Percentiles rank a stretch among this genome's conserved stretches.
These are phyloP conservation scores for Alternaria metachromatica DNA, from an alignment of 2,329 filamentous ascomycete genomes.

Conservation along the genomic window DNA sequence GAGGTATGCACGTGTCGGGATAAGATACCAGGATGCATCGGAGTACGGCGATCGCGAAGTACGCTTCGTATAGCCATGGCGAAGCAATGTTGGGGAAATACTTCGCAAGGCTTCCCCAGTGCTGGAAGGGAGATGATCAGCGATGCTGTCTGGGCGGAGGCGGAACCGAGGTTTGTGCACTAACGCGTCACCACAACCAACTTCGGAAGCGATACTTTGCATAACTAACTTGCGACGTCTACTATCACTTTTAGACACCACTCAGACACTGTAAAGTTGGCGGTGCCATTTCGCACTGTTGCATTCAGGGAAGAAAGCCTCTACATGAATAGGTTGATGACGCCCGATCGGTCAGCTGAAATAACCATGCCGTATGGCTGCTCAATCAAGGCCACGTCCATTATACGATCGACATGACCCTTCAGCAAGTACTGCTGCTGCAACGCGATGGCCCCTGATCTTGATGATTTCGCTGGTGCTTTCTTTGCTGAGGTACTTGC, in stretches of 20 bases:
- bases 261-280: background rate
- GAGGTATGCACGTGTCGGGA: constrained; percentile 2
- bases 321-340: constrained; percentile 81
- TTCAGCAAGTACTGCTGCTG: constrained; percentile 87
- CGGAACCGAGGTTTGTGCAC: background rate
- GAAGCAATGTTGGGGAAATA: background rate
- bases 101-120: background rate
- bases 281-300: background rate
- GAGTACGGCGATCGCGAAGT: constrained; percentile 3
- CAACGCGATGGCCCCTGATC: constrained; percentile 88
- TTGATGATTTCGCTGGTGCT: constrained; percentile 59
- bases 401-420: constrained; percentile 85
- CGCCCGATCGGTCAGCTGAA: constrained; percentile 85
- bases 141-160: background rate
- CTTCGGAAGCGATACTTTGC: background rate
- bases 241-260: background rate
- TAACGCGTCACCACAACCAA: background rate
- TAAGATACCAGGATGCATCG: constrained; percentile 4
- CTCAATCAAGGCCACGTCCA: constrained; percentile 88
- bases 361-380: constrained; percentile 91
- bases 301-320: background rate
- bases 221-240: background rate
- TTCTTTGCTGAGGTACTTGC: constrained; percentile 47
- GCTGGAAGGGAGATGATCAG: background rate
- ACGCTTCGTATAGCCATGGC: background rate